Conservation (phyloP, 1,139 yeast genomes). For the Nematodospora anomalae region DNA sequence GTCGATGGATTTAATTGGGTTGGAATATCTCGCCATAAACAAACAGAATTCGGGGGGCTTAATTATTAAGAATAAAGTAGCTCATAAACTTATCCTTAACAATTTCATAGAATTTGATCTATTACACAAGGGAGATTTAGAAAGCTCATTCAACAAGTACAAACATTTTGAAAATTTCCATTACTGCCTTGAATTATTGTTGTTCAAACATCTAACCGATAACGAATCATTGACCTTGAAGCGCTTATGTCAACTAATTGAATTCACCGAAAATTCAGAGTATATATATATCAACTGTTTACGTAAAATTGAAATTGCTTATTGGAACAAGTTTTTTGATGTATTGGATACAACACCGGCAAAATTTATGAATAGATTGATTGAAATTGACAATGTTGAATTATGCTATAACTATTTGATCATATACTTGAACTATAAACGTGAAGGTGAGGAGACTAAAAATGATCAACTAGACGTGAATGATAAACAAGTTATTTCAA, state of each 20-base stretch:
- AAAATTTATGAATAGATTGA: constrained; percentile 39
- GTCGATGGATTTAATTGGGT: constrained; percentile 32
- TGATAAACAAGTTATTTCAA: constrained; percentile 35
- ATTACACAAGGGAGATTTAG: constrained; percentile 21
- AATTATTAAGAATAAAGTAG: constrained; percentile 27
- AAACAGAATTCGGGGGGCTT: constrained; percentile 19
- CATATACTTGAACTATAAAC: constrained; percentile 42
- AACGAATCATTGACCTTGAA: constrained; percentile 18
- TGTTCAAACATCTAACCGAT: constrained; percentile 34
- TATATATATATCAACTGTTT: constrained; percentile 42
- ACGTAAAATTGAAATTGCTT: constrained; percentile 43
- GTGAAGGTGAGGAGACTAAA: constrained; percentile 26
- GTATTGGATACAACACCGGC: constrained; percentile 38
- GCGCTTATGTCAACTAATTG: constrained; percentile 31
- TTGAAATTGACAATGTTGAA: constrained; percentile 36
- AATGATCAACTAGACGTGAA: constrained; percentile 23
- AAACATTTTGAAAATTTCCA: constrained; percentile 31
- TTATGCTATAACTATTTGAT: constrained; percentile 45
- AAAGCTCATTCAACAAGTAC: constrained; percentile 26
- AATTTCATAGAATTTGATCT: constrained; percentile 42
- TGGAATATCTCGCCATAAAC: constrained; percentile 29
- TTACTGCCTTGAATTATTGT: constrained; percentile 42
- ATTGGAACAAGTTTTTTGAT: constrained; percentile 41
- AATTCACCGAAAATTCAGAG: constrained; percentile 28
- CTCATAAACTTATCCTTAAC: constrained; percentile 37